Evolutionary conservation across 441 rosid genomes (phyloP), one percentile per base, ranked within the genome.

Genomic region (Populus trichocarpa): DNA sequence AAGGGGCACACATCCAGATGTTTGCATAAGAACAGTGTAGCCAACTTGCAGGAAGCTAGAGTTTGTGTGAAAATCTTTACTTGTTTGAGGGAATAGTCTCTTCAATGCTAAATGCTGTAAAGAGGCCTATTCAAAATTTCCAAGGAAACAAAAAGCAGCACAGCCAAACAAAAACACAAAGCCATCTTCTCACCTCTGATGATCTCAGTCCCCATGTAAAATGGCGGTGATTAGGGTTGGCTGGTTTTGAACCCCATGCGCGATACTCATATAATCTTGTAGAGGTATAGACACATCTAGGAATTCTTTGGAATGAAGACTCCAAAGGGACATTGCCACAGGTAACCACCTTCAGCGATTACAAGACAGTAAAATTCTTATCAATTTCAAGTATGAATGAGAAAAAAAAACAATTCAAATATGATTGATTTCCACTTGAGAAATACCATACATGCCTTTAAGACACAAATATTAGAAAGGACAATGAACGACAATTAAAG

Each of bases 301-400:
- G 97, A 79, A 94, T 89, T 79, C 90, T 93, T 69, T 86, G 92
- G 80, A 89, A 94, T 57, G 97, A 94, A 76, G 97, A 91, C 81
- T 94, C 96, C 38, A 92, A 89, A 18, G 97, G 98, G 59, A 93
- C 91, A 80, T 93, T 94, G 33, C 97, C 98, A 77, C 98, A 94
- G 70, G 98, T 94, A 66, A 94, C 95, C 75, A 94, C 95, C 97
- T 94, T 85, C 84, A 84, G 42, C 18, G 67, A 72, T 61, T 70
- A 73, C 50, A 79, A 12, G 8, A 70, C 13, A 40, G 33, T 26
- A 20, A 75, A 75, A 8, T 65, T 74, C 26, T 50, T 14, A 11
- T 63, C 33, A 68, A 32, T 67, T 8, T 75, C 57, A n/a, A 74
- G 13, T 25, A 46, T 4, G 0, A 33, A 73, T n/a, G 32, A 20